Evolutionary conservation across 306 rosid species (phyloP).

Genomic region (Lablab purpureus): DNA sequence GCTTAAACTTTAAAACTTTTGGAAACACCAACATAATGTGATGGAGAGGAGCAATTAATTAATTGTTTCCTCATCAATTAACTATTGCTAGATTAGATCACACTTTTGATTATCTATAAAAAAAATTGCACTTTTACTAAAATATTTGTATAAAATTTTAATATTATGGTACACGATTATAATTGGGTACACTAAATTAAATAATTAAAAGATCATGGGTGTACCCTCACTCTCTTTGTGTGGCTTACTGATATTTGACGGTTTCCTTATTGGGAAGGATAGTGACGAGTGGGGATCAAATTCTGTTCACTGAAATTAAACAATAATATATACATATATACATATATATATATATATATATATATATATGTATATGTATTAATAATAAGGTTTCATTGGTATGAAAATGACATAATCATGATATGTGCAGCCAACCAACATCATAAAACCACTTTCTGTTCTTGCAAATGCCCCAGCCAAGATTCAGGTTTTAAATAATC

Average conservation of each 20-base stretch:
- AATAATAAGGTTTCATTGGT: slow-evolving; percentile 44
- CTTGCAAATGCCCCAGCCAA: slow-evolving; percentile 29
- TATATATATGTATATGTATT: background rate
- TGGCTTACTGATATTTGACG: slow-evolving; percentile 37
- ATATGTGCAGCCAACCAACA: slow-evolving; percentile 44
- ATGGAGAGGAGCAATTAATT: too few relatives aligned
- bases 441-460: slow-evolving; percentile 49
- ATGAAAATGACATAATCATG: slow-evolving; percentile 56
- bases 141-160: background rate
- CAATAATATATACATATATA: slow-evolving; percentile 2
- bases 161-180: background rate
- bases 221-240: slow-evolving; percentile 4
- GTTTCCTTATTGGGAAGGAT: slow-evolving; percentile 31
- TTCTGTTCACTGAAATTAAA: slow-evolving; percentile 24
- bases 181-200: background rate
- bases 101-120: too few relatives aligned
- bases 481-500: slow-evolving; percentile 39
- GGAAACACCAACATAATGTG: too few relatives aligned
- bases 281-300: slow-evolving; percentile 6
- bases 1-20: too few relatives aligned
- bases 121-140: background rate
- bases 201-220: slow-evolving; percentile 2
- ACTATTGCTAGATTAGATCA: background rate
- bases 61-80: too few relatives aligned
- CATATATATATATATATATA: slow-evolving; percentile 4